Conservation (phyloP, 2,329 filamentous ascomycete species). For the Sporothrix humicola region DNA sequence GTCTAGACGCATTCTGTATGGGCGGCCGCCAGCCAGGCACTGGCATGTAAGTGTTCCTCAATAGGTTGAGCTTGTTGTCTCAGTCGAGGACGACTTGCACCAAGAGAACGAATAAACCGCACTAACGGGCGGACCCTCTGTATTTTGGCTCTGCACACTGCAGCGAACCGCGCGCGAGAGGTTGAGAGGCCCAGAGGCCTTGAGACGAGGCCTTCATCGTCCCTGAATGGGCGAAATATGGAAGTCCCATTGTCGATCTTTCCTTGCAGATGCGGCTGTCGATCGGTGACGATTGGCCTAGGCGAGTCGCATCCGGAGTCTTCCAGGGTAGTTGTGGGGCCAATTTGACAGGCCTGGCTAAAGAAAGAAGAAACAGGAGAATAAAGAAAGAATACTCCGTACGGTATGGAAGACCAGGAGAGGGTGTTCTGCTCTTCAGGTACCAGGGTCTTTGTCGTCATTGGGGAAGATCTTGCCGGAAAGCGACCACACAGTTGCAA, state of each 20-base stretch:
- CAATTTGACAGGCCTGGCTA: not conserved
- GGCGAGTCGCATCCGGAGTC: constrained; percentile 20
- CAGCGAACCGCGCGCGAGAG: not conserved
- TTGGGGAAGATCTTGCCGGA: constrained; percentile 18
- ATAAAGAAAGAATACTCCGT: not conserved
- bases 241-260: constrained; percentile 18
- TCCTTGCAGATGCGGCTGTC: constrained; percentile 17
- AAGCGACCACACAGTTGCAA: not conserved
- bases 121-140: constrained; percentile 5
- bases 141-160: not conserved
- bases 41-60: constrained; percentile 24
- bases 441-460: constrained; percentile 22
- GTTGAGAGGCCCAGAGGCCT: not conserved
- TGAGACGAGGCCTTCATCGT: not conserved
- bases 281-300: constrained; percentile 23
- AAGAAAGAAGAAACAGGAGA: not conserved
- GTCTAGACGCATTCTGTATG: not conserved
- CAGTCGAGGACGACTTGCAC: constrained; percentile 3
- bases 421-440: not conserved
- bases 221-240: constrained; percentile 12
- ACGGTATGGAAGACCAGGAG: not conserved
- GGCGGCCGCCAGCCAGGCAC: constrained; percentile 25
- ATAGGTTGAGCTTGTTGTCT: constrained; percentile 22
- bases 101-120: not conserved
- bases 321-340: not conserved